Conservation (phyloP, 805 yeast species). For the Kurtzmaniella cleridarum region DNA sequence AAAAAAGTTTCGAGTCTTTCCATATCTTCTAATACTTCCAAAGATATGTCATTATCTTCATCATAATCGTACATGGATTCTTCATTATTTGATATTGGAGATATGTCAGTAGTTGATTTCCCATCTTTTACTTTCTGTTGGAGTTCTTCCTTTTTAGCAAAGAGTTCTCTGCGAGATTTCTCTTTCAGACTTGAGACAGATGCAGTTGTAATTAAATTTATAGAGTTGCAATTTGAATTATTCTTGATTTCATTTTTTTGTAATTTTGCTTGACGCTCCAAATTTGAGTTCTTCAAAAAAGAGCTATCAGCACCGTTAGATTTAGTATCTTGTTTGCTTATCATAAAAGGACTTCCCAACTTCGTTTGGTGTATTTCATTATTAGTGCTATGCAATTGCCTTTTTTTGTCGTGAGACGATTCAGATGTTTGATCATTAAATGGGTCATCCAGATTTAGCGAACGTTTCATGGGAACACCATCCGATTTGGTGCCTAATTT, state of each 20-base stretch:
- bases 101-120: constrained; percentile 1
- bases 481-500: constrained; percentile 4
- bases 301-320: background rate
- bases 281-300: too few relatives aligned
- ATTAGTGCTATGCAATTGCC: background rate
- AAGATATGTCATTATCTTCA: constrained; percentile 44
- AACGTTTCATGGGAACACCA: constrained; percentile 7
- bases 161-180: background rate
- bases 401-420: background rate
- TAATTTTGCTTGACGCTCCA: background rate
- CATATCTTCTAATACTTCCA: constrained; percentile 56
- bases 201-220: background rate
- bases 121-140: background rate
- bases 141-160: background rate
- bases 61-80: constrained; percentile 8
- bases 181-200: background rate
- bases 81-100: background rate
- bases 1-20: constrained; percentile 48
- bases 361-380: too few relatives aligned
- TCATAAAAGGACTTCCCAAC: too few relatives aligned
- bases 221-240: background rate
- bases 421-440: constrained; percentile 15
- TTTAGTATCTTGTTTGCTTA: too few relatives aligned
- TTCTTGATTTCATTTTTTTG: constrained; percentile 1
- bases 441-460: constrained; percentile 21